These are phyloP conservation scores for Cyclotella atomus DNA, from an alignment of 108 stramenopile species.

Conservation along the genomic window DNA sequence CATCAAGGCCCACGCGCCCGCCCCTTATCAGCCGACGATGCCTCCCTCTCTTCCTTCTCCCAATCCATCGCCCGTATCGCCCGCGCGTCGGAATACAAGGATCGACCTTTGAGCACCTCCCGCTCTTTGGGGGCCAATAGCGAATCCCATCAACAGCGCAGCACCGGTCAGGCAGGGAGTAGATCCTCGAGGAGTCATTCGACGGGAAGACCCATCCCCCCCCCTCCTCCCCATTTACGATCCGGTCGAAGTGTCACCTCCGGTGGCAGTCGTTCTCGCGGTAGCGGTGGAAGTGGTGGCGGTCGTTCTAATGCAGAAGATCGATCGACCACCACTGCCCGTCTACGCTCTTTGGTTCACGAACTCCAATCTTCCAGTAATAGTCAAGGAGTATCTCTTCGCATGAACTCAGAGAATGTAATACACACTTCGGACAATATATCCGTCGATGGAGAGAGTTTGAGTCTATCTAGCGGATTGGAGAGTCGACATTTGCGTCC, in stretches of 20 bases:
- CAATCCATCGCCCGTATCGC: constrained; percentile 42
- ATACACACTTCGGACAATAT: not conserved
- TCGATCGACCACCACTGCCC: constrained; percentile 17
- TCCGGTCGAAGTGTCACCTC: not conserved
- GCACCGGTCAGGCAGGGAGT: not conserved
- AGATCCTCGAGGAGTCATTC: not conserved
- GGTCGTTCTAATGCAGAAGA: too few species aligned
- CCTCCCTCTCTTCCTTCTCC: constrained; percentile 42
- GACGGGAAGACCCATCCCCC: constrained; percentile 3
- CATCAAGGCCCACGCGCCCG: not conserved
- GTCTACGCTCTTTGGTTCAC: not conserved
- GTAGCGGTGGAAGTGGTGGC: too few species aligned
- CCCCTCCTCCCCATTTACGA: constrained; percentile 7
- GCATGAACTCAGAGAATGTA: not conserved
- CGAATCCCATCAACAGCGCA: not conserved
- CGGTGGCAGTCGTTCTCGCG: not conserved
- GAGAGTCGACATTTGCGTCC: constrained; percentile 2
- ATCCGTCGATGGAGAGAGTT: constrained; percentile 15
- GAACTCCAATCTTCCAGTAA: constrained; percentile 6
- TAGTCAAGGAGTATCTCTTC: not conserved
- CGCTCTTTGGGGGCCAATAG: not conserved
- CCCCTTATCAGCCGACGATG: constrained; percentile 18
- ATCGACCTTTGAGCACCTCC: not conserved
- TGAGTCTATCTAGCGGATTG: constrained; percentile 8
- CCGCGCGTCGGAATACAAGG: constrained; percentile 30